Evolutionary conservation across 1,284 basidiomycete genomes (phyloP), one percentile per base, ranked within the genome.

Genomic region (Microbotryum saponariae): DNA sequence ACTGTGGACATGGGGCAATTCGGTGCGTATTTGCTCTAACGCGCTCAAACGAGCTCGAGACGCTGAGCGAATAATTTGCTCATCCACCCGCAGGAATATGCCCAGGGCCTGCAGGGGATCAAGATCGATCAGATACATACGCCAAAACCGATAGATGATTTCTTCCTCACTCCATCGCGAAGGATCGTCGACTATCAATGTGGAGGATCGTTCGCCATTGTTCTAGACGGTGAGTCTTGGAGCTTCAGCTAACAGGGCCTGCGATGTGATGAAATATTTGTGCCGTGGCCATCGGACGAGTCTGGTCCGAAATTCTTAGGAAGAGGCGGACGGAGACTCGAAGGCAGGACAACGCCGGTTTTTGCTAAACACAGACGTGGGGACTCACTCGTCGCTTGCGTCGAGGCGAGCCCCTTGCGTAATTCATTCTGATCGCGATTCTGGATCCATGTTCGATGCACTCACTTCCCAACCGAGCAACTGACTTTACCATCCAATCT

Each of bases 61-160:
- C 6, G 0, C 6, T 18, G 4, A 31, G 31, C 31, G 31, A 10
- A 9, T 6, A 48, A 14, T 2, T 33, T 49, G 16, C 6, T 20
- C 3, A 5, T 1, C 25, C 3, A 23, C 6, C 9, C 14, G 2
- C 57, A 72, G 69, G 71, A 72, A 45, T 72, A 72, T 42, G 64
- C 49, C 18, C 71, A 72, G 59, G 68, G 60, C 4, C 56, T 68
- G 4, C 71, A 72, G 49, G 64, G 61, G 5, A 60, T 53, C 46
- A 68, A 65, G 50, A 64, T 72, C 70, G 88, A 91, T 74, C 88
- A 88, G 25, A 85, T 85, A 2, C 86, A 88, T 73, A 85, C 86
- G 31, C 89, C 88, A 4, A 88, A 87, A 18, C 85, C 83, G 4
- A 88, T 90, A 72, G 85, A 89, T 74, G 85, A 65, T 3, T 57